These are phyloP conservation scores for Psilocybe tampanensis DNA, from an alignment of 768 basidiomycete genomes.

Conservation along the genomic window DNA sequence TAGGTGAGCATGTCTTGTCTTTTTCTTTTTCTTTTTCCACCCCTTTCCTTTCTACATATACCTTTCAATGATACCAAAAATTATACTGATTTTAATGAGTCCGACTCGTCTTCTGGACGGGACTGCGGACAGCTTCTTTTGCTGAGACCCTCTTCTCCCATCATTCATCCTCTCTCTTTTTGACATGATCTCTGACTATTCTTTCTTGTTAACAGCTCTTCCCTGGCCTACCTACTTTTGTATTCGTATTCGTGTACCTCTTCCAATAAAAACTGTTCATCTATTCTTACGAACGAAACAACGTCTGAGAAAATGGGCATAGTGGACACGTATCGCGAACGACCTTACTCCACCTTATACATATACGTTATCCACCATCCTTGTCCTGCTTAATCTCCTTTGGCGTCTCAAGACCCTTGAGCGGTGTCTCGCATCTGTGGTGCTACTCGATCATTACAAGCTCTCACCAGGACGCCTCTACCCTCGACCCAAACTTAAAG, in stretches of 20 bases:
- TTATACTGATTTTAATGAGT: constrained; percentile 56
- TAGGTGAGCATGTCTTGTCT: constrained; percentile 25
- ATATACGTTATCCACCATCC: too few species aligned
- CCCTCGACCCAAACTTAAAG: background rate
- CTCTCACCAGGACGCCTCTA: background rate
- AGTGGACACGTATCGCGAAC: too few species aligned
- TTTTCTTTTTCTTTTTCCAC: constrained; percentile 3
- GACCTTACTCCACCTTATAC: too few species aligned
- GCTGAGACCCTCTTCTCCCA: constrained; percentile 33
- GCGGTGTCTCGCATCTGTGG: too few species aligned
- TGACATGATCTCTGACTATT: background rate
- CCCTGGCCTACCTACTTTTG: background rate
- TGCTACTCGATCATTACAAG: too few species aligned
- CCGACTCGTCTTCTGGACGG: constrained; percentile 37
- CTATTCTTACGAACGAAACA: background rate
- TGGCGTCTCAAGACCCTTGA: too few species aligned
- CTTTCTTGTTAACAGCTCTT: background rate
- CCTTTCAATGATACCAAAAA: constrained; percentile 45
- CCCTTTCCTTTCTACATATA: background rate
- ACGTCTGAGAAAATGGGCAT: too few species aligned
- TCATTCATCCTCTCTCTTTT: constrained; percentile 4
- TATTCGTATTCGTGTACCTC: background rate
- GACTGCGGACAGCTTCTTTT: constrained; percentile 37
- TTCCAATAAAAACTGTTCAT: background rate
- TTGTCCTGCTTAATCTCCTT: too few species aligned